Conservation (phyloP, 345 rosid species). For the Eucalyptus cloeziana region DNA sequence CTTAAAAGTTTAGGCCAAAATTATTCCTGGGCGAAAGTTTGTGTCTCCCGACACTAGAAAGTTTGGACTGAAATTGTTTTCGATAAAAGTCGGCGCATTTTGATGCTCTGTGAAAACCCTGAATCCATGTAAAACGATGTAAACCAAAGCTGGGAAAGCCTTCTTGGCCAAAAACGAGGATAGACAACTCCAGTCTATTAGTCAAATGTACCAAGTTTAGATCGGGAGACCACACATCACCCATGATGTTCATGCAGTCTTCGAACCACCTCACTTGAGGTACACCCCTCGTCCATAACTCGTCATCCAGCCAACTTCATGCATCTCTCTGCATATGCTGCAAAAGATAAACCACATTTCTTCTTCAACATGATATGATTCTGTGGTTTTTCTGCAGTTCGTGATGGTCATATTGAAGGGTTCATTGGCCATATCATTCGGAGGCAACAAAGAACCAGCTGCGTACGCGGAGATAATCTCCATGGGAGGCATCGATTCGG, state of each 20-base stretch:
- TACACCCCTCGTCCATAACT: background rate
- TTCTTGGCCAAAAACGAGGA: background rate
- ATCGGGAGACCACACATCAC: background rate
- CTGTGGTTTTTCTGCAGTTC: slow-evolving; percentile 21
- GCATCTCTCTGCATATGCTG: background rate
- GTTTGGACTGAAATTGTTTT: background rate
- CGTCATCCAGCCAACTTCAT: background rate
- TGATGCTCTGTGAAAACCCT: background rate
- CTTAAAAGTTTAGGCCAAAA: background rate
- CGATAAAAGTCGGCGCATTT: background rate
- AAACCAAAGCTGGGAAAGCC: background rate
- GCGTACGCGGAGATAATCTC: slow-evolving; percentile 72
- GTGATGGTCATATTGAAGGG: slow-evolving; percentile 87
- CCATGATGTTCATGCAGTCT: background rate
- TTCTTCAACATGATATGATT: too few relatives aligned
- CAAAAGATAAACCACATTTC: background rate
- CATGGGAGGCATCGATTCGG: slow-evolving; percentile 68
- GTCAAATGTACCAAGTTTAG: background rate
- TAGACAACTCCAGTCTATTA: background rate
- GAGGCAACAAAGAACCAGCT: slow-evolving; percentile 67
- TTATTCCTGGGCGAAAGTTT: background rate
- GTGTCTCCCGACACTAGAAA: background rate
- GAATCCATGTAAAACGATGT: background rate
- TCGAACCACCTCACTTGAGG: background rate
- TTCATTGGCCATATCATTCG: slow-evolving; percentile 44